These are phyloP conservation scores for Clathrus columnatus DNA, from an alignment of 768 basidiomycete species.

Conservation along the genomic window DNA sequence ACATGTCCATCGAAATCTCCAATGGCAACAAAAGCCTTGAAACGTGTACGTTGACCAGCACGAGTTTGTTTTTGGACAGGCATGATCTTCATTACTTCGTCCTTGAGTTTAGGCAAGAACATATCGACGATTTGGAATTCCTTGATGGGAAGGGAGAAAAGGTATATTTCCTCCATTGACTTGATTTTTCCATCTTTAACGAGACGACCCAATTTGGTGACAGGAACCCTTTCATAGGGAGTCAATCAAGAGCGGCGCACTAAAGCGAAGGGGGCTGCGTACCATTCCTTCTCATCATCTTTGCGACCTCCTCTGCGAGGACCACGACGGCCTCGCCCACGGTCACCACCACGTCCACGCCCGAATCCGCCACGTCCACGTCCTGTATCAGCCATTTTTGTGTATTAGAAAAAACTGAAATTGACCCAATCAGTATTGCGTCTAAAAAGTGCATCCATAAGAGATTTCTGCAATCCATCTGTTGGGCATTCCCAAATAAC, in stretches of 20 bases:
- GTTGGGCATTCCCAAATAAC: background rate
- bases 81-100: constrained; percentile 99
- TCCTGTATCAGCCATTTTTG: constrained; percentile 76
- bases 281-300: constrained; percentile 99
- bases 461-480: background rate
- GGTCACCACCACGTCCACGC: constrained; percentile 65
- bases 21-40: constrained; percentile 99
- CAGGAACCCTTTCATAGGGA: constrained; percentile 63
- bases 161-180: constrained; percentile 99
- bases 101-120: constrained; percentile 99
- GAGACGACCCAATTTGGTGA: constrained; percentile 98
- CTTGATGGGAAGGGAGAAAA: constrained; percentile 99
- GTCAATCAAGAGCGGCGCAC: background rate
- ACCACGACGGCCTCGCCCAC: constrained; percentile 58
- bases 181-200: constrained; percentile 99
- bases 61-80: constrained; percentile 99
- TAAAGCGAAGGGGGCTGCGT: constrained; percentile 20
- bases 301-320: constrained; percentile 95
- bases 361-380: constrained; percentile 90
- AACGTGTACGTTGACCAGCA: constrained; percentile 98
- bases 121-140: constrained; percentile 99
- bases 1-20: constrained; percentile 99
- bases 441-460: constrained; percentile 1
- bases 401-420: background rate
- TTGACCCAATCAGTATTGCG: background rate